Conservation (phyloP, 768 basidiomycete genomes). For the Ramaria rubella region DNA sequence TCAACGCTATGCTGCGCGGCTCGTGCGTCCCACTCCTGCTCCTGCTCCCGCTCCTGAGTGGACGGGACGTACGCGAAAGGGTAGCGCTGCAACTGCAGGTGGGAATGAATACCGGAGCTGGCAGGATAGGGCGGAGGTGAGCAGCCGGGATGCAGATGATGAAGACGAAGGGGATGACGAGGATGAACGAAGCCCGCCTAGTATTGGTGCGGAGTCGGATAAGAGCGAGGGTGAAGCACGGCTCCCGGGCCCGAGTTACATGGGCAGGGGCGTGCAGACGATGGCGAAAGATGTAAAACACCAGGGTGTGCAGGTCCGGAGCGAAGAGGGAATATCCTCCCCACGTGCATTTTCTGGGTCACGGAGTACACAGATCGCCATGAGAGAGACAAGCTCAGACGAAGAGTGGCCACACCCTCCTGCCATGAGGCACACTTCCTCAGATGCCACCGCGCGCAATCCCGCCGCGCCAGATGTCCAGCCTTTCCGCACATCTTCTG, state of each 20-base stretch:
- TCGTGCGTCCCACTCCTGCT: conserved; percentile 43
- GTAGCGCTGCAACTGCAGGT: conserved; percentile 30
- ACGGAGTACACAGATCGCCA: neutral
- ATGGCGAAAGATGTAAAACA: conserved; percentile 44
- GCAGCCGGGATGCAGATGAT: conserved; percentile 76
- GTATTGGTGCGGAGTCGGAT: conserved; percentile 15
- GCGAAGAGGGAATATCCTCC: neutral
- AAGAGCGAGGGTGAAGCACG: conserved; percentile 22
- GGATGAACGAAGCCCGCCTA: conserved; percentile 16
- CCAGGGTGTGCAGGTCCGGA: conserved; percentile 54
- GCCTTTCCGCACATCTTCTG: conserved; percentile 13
- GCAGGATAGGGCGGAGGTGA: conserved; percentile 55
- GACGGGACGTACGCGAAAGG: conserved; percentile 26
- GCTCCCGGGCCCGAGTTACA: conserved; percentile 43
- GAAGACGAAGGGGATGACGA: conserved; percentile 62
- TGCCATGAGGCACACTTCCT: too few relatives aligned
- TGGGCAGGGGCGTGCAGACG: conserved; percentile 68
- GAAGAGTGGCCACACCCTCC: too few relatives aligned
- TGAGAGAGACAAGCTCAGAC: neutral
- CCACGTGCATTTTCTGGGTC: neutral
- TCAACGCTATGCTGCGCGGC: conserved; percentile 60
- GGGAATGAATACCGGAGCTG: conserved; percentile 33
- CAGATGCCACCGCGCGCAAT: too few relatives aligned
- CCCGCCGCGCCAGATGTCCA: too few relatives aligned
- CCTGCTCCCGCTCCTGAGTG: conserved; percentile 43